Conservation (phyloP, 306 rosid species). For the Sechiopsis laciniata region DNA sequence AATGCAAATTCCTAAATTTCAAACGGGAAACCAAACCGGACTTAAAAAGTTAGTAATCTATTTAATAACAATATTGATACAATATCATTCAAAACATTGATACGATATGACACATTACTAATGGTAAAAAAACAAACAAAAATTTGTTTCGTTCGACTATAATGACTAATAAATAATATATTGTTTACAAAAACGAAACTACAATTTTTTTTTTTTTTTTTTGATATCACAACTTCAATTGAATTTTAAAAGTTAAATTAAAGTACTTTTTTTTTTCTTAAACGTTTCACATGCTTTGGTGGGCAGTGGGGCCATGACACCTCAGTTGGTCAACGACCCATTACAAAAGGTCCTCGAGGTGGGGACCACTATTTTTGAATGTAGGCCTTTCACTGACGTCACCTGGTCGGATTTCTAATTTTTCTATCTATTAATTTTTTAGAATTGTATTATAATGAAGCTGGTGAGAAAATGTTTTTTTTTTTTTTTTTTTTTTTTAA, state of each 20-base stretch:
- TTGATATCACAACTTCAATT: no score
- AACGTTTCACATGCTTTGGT: slow-evolving; percentile 6
- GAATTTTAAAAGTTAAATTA: not conserved
- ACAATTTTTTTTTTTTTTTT: no score
- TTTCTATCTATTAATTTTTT: slow-evolving; percentile 8
- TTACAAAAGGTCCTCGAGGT: slow-evolving; percentile 38
- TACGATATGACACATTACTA: not conserved
- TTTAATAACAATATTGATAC: not conserved
- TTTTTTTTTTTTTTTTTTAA: no score
- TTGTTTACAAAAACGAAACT: not conserved
- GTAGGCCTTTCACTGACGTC: slow-evolving; percentile 25
- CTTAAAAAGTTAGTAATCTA: no score
- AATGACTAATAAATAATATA: not conserved
- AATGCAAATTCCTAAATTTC: no score
- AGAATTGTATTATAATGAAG: no score
- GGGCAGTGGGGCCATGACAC: slow-evolving; percentile 20
- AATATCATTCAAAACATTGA: not conserved
- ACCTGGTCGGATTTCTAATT: slow-evolving; percentile 34
- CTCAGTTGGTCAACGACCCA: slow-evolving; percentile 55
- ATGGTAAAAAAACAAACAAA: not conserved
- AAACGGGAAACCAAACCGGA: no score
- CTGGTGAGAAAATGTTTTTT: no score
- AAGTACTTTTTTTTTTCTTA: not conserved
- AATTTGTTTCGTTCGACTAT: not conserved
- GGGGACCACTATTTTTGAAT: slow-evolving; percentile 30